Evolutionary conservation across 2,329 filamentous ascomycete species (phyloP).

Genomic region (Myriosclerotinia curreyana): DNA sequence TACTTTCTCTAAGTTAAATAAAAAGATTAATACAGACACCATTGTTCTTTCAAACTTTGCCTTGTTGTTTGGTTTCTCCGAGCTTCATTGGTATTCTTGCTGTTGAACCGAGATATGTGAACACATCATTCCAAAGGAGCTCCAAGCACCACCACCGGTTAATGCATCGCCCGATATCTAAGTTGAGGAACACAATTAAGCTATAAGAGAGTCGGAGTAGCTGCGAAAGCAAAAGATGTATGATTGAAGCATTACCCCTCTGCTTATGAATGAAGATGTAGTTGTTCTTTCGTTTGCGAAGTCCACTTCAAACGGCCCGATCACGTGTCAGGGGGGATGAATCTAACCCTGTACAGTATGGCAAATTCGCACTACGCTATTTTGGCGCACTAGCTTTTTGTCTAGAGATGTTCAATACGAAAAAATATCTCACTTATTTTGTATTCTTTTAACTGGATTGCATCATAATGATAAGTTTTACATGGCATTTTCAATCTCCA

Average conservation of each 20-base stretch:
- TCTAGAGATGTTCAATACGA: background rate
- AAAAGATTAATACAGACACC: background rate
- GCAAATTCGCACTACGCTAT: background rate
- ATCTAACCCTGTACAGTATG: background rate
- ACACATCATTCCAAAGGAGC: background rate
- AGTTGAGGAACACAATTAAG: background rate
- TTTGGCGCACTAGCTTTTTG: background rate
- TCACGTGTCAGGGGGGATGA: background rate
- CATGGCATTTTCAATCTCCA: background rate
- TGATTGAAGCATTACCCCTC: too few species aligned
- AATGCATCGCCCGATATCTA: background rate
- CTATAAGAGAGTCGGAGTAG: background rate
- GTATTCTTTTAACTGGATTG: background rate
- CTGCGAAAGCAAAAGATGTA: background rate
- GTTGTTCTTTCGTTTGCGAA: background rate
- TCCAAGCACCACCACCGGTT: background rate
- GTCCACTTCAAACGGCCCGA: background rate
- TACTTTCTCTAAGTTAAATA: background rate
- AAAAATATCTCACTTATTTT: background rate
- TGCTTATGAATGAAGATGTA: background rate
- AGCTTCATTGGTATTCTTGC: background rate
- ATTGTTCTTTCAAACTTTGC: too few species aligned
- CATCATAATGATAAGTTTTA: background rate
- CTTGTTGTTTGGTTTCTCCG: too few species aligned
- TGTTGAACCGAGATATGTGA: background rate